These are phyloP conservation scores for Puccinia coronata DNA, from an alignment of 1,284 basidiomycete genomes.

Conservation along the genomic window DNA sequence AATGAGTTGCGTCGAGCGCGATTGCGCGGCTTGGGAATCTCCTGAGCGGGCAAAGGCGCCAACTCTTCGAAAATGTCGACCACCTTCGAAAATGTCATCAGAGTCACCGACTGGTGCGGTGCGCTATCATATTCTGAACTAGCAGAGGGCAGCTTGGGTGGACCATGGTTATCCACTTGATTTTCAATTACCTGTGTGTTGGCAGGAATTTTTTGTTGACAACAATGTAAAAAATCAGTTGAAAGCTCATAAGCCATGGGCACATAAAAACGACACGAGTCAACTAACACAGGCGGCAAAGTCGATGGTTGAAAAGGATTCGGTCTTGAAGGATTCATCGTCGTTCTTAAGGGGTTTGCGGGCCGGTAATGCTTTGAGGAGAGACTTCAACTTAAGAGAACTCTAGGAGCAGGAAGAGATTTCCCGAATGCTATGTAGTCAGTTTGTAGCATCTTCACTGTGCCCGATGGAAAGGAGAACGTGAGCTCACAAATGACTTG, in stretches of 20 bases:
- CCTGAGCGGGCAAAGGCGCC: background rate
- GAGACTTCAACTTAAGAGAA: background rate
- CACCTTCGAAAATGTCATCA: constrained; percentile 13
- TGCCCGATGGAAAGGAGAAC: background rate
- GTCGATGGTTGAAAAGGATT: constrained; percentile 3
- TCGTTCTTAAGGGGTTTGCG: background rate
- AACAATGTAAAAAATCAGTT: background rate
- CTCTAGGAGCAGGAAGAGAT: background rate
- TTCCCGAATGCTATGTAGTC: background rate
- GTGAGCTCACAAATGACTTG: background rate
- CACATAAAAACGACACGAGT: background rate
- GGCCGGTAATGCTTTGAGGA: background rate
- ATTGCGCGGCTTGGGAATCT: background rate
- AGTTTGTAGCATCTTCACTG: background rate
- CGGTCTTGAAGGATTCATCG: background rate
- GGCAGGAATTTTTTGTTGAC: background rate
- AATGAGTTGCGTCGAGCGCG: constrained; percentile 5
- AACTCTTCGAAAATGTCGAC: constrained; percentile 19
- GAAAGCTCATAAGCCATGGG: too few species aligned
- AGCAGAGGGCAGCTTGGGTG: background rate
- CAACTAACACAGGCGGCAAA: background rate
- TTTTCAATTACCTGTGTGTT: background rate
- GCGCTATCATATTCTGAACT: background rate
- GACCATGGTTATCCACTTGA: background rate
- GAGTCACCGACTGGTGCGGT: background rate